These are phyloP conservation scores for Puccinia hordei DNA, from an alignment of 1,284 basidiomycete genomes.

Conservation along the genomic window DNA sequence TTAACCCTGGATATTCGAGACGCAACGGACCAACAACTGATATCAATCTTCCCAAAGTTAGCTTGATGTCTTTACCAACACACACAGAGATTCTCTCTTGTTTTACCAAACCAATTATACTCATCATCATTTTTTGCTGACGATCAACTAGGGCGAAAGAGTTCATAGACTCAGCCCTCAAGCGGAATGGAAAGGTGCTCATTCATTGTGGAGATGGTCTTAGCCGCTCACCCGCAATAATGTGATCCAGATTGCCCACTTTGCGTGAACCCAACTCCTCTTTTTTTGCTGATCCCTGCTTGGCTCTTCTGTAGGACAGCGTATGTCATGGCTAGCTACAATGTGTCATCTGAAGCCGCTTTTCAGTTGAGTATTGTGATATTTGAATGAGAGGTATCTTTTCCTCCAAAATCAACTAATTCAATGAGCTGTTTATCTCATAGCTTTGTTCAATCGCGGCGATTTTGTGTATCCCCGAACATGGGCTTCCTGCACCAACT, in stretches of 20 bases:
- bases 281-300: conserved; percentile 62
- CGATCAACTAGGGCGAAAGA: conserved; percentile 66
- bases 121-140: neutral
- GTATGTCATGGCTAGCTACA: conserved; percentile 55
- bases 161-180: conserved; percentile 77
- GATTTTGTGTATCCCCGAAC: conserved; percentile 57
- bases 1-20: conserved; percentile 83
- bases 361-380: conserved; percentile 12
- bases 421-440: no score
- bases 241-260: conserved; percentile 51
- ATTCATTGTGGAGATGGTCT: conserved; percentile 82
- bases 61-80: no score
- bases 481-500: conserved; percentile 54
- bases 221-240: conserved; percentile 57
- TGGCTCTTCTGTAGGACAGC: conserved; percentile 68
- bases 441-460: conserved; percentile 55
- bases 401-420: neutral
- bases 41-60: conserved; percentile 55
- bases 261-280: conserved; percentile 11
- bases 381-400: neutral
- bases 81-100: no score
- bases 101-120: conserved; percentile 30
- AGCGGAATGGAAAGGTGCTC: conserved; percentile 72
- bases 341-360: conserved; percentile 39
- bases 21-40: conserved; percentile 65